phyloP scores from a whole-genome alignment of 2,329 filamentous ascomycete genomes.

The Fusarium camptoceras region DNA sequence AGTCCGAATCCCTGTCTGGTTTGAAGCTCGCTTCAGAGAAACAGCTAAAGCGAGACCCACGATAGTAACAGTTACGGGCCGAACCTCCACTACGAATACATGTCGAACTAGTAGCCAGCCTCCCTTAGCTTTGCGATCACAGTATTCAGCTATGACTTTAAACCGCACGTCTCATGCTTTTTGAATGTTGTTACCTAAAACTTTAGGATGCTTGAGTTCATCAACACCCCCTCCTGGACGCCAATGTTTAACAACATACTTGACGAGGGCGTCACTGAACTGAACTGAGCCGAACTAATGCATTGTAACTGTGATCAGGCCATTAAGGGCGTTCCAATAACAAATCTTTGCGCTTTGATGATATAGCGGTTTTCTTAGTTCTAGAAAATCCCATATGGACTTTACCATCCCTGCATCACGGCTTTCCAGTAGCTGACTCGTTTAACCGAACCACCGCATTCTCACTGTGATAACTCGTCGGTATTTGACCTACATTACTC shows the following conservation, averaged over 20 bases:
- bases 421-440: background rate
- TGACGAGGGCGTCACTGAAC: background rate
- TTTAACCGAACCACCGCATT: background rate
- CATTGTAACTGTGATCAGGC: background rate
- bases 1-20: background rate
- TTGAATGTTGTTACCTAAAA: background rate
- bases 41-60: conserved; percentile 11
- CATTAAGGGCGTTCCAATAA: conserved; percentile 13
- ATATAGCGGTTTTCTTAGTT: background rate
- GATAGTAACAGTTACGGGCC: conserved; percentile 14
- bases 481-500: background rate
- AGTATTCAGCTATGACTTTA: background rate
- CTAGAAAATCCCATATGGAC: background rate
- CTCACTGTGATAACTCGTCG: background rate
- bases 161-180: background rate
- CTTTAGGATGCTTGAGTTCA: background rate
- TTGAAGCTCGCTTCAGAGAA: conserved; percentile 8
- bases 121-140: background rate
- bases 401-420: background rate
- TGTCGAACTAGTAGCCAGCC: background rate
- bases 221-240: background rate
- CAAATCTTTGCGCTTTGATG: conserved; percentile 1
- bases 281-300: conserved; percentile 13
- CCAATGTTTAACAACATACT: background rate
- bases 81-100: background rate